phyloP scores from a whole-genome alignment of 2,329 filamentous ascomycete species.

The Colletotrichum karsti region DNA sequence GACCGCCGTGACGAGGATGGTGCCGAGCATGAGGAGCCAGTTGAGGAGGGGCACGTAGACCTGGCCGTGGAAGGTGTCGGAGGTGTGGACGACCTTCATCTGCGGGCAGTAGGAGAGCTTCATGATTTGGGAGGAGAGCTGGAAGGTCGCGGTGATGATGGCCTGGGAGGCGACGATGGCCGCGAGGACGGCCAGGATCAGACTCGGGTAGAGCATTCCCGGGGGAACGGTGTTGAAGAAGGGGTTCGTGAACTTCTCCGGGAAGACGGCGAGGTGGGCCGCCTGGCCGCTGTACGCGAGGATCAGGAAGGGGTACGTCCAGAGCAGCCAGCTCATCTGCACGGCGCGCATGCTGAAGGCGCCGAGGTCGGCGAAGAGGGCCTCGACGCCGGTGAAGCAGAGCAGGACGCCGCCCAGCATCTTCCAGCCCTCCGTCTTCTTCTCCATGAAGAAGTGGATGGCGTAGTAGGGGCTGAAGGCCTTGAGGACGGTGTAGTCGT shows the following conservation, averaged over 20 bases:
- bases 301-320: slow-evolving; percentile 72
- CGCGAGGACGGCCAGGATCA: slow-evolving; percentile 75
- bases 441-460: slow-evolving; percentile 66
- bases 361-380: slow-evolving; percentile 80
- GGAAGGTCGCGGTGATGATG: slow-evolving; percentile 80
- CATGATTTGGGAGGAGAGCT: slow-evolving; percentile 76
- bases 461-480: slow-evolving; percentile 69
- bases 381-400: slow-evolving; percentile 81
- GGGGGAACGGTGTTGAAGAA: slow-evolving; percentile 77
- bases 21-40: slow-evolving; percentile 80
- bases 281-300: slow-evolving; percentile 78
- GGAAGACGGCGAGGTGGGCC: slow-evolving; percentile 68
- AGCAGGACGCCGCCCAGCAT: slow-evolving; percentile 77
- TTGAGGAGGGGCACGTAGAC: slow-evolving; percentile 81
- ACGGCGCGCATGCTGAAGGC: slow-evolving; percentile 77
- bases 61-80: slow-evolving; percentile 75
- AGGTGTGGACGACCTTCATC: slow-evolving; percentile 77
- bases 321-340: slow-evolving; percentile 76
- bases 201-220: slow-evolving; percentile 72
- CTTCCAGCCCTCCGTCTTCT: slow-evolving; percentile 68
- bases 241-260: slow-evolving; percentile 72
- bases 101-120: slow-evolving; percentile 77
- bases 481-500: slow-evolving; percentile 62
- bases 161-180: slow-evolving; percentile 82
- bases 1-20: slow-evolving; percentile 76